A percentile compares a stretch with the other conserved stretches of the same genome.
Conservation (phyloP, 768 basidiomycete species). For the Rhodotorula paludigena region DNA sequence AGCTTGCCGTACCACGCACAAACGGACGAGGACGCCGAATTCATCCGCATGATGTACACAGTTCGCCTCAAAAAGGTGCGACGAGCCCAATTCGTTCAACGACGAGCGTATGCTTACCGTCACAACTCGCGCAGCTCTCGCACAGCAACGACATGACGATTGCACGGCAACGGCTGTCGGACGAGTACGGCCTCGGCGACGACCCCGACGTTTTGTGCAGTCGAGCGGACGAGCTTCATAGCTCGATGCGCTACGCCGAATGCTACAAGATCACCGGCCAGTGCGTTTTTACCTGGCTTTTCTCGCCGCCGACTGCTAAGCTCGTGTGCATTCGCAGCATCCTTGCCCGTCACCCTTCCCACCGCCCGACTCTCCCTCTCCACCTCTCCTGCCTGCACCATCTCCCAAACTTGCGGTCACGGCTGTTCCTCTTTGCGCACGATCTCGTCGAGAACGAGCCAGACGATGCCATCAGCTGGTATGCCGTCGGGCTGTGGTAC, state of each 20-base stretch:
- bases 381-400: conserved; percentile 99
- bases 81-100: not conserved
- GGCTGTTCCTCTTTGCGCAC: conserved; percentile 91
- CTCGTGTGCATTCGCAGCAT: conserved; percentile 56
- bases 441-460: conserved; percentile 93
- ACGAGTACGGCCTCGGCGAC: conserved; percentile 76
- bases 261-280: conserved; percentile 81
- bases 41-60: conserved; percentile 87
- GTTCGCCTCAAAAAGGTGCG: conserved; percentile 74
- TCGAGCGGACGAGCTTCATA: conserved; percentile 83
- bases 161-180: conserved; percentile 70
- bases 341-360: conserved; percentile 72
- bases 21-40: conserved; percentile 78
- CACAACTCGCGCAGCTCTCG: conserved; percentile 57
- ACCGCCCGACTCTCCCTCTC: conserved; percentile 81
- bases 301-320: not conserved
- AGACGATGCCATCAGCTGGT: conserved; percentile 90
- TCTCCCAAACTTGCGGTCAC: conserved; percentile 80
- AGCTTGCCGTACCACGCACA: conserved; percentile 75
- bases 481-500: conserved; percentile 97
- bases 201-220: conserved; percentile 90
- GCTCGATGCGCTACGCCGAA: conserved; percentile 86
- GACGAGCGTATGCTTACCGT: not conserved
- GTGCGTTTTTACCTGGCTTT: conserved; percentile 48
- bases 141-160: conserved; percentile 75